Conservation (phyloP, 2,329 filamentous ascomycete genomes). For the Neoascochyta sp. region DNA sequence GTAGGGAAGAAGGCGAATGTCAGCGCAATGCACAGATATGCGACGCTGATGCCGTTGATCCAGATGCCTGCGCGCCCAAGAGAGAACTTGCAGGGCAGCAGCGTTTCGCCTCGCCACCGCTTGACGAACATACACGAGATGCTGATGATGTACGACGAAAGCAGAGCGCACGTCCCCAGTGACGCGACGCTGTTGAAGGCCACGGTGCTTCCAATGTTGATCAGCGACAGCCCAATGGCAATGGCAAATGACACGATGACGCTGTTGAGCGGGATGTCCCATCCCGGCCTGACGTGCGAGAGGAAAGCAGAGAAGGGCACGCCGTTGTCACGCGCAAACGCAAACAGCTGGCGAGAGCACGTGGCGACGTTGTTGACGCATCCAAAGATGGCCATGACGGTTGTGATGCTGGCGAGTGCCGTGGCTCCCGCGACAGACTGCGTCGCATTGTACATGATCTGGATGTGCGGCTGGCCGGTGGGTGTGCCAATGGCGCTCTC, state of each 20-base stretch:
- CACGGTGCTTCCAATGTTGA: conserved; percentile 48
- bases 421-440: conserved; percentile 17
- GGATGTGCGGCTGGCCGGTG: conserved; percentile 4
- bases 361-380: conserved; percentile 26
- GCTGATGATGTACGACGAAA: conserved; percentile 37
- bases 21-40: conserved; percentile 41
- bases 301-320: conserved; percentile 10
- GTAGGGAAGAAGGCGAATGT: conserved; percentile 47
- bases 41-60: conserved; percentile 43
- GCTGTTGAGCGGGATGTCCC: conserved; percentile 42
- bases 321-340: conserved; percentile 32
- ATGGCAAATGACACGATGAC: conserved; percentile 43
- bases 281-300: conserved; percentile 15
- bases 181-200: conserved; percentile 27
- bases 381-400: conserved; percentile 24
- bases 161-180: conserved; percentile 18
- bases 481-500: conserved; percentile 1
- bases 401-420: conserved; percentile 22
- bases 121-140: conserved; percentile 48
- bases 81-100: conserved; percentile 46
- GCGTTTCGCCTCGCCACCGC: conserved; percentile 40
- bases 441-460: conserved; percentile 3
- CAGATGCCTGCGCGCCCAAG: conserved; percentile 45
- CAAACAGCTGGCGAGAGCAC: conserved; percentile 34
- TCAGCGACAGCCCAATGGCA: conserved; percentile 43